Evolutionary conservation across 2,329 filamentous ascomycete species (phyloP).

Genomic region (Calonectria honghensis): DNA sequence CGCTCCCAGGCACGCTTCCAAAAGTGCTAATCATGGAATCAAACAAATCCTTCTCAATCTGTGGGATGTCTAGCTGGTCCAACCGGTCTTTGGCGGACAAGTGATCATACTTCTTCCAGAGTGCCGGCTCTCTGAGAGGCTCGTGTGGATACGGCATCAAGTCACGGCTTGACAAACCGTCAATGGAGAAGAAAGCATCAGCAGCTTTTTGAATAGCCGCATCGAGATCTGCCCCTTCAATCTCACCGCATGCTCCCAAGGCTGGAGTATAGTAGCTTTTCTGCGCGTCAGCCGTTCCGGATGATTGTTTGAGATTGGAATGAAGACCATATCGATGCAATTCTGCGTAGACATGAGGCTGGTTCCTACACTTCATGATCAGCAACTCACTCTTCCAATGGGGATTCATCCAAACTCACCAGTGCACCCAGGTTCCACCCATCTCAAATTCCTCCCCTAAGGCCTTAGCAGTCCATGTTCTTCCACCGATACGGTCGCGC

Average conservation of each 20-base stretch:
- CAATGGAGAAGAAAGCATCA: conserved; percentile 56
- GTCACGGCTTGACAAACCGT: conserved; percentile 54
- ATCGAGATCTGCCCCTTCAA: conserved; percentile 24
- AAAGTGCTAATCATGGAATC: conserved; percentile 44
- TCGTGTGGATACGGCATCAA: conserved; percentile 62
- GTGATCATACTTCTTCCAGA: conserved; percentile 53
- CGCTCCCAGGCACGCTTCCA: conserved; percentile 30
- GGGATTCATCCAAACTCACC: conserved; percentile 44
- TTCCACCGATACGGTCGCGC: conserved; percentile 64
- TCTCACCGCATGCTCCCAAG: neutral
- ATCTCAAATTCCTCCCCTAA: conserved; percentile 62
- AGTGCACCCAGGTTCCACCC: conserved; percentile 65
- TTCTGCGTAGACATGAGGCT: conserved; percentile 47
- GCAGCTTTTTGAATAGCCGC: conserved; percentile 44
- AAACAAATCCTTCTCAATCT: conserved; percentile 45
- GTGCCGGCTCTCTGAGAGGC: conserved; percentile 51
- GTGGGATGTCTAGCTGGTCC: conserved; percentile 50
- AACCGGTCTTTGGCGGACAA: conserved; percentile 56
- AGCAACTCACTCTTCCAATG: too few species aligned
- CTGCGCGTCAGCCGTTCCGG: conserved; percentile 35
- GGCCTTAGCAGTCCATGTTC: conserved; percentile 62
- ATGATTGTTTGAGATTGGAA: conserved; percentile 44
- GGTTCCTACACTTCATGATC: conserved; percentile 34
- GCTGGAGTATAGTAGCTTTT: conserved; percentile 34
- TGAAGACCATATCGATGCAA: conserved; percentile 46